phyloP scores from a whole-genome alignment of 169 alveolate genomes.

The Cryptosporidium ubiquitum region DNA sequence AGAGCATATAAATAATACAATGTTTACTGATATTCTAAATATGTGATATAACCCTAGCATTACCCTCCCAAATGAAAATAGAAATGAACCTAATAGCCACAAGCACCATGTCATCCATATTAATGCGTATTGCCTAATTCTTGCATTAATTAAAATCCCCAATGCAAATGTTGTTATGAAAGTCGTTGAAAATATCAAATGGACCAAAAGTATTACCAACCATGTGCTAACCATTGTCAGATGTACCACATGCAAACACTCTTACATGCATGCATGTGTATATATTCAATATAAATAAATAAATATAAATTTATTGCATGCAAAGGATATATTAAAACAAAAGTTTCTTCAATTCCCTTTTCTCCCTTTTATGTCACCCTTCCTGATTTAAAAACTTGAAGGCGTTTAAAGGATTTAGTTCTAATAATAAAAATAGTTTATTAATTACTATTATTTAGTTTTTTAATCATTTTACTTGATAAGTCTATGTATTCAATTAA shows the following conservation, averaged over 20 bases:
- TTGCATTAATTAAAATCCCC: slow-evolving; percentile 43
- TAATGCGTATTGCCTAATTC: slow-evolving; percentile 38
- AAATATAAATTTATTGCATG: not conserved
- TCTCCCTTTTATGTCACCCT: not conserved
- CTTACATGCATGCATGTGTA: not conserved
- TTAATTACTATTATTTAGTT: too few relatives aligned
- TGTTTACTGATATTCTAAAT: slow-evolving; percentile 46
- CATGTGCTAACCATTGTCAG: slow-evolving; percentile 28
- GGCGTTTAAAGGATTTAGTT: not conserved
- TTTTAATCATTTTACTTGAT: not conserved
- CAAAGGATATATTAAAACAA: too few relatives aligned
- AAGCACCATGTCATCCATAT: slow-evolving; percentile 72
- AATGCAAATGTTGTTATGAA: slow-evolving; percentile 57
- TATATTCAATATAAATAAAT: not conserved
- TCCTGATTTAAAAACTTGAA: not conserved
- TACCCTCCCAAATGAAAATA: slow-evolving; percentile 66
- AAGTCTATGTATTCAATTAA: too few relatives aligned
- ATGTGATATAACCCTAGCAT: slow-evolving; percentile 63
- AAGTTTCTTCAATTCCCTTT: not conserved
- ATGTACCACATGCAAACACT: not conserved
- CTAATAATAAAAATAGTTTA: too few relatives aligned
- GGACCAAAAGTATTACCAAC: slow-evolving; percentile 48
- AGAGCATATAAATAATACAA: slow-evolving; percentile 27
- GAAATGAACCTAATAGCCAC: slow-evolving; percentile 49
- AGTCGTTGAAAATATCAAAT: slow-evolving; percentile 71